phyloP scores from a whole-genome alignment of 1,284 basidiomycete genomes.

The Veloporphyrellus conicus region DNA sequence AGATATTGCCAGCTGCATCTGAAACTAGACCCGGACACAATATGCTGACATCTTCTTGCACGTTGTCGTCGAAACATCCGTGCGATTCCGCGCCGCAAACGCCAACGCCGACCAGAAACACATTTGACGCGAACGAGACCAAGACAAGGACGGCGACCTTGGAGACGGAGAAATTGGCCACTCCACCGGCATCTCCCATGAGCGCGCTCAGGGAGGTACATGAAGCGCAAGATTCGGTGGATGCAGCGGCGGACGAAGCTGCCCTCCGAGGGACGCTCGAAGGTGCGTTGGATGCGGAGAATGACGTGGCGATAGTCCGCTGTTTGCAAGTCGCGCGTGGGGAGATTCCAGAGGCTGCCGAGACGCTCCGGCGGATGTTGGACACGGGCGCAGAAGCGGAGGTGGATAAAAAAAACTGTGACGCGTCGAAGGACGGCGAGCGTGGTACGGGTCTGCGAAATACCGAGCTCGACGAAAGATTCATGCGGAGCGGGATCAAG shows the following conservation, averaged over 20 bases:
- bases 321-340: slow-evolving; percentile 59
- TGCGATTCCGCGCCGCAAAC: slow-evolving; percentile 1
- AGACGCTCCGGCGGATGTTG: slow-evolving; percentile 45
- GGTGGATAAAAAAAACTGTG: not conserved
- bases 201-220: slow-evolving; percentile 37
- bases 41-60: not conserved
- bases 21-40: not conserved
- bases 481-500: slow-evolving; percentile 49
- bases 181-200: slow-evolving; percentile 11
- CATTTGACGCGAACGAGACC: slow-evolving; percentile 8
- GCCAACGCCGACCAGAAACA: slow-evolving; percentile 13
- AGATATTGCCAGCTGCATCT: not conserved
- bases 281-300: slow-evolving; percentile 51
- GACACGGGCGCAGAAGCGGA: not conserved
- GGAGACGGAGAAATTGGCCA: not conserved
- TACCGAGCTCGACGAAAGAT: slow-evolving; percentile 39
- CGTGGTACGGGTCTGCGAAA: not conserved
- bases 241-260: slow-evolving; percentile 50
- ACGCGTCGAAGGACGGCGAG: not conserved
- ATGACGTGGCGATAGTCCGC: slow-evolving; percentile 61
- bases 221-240: slow-evolving; percentile 50
- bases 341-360: slow-evolving; percentile 76
- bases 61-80: not conserved
- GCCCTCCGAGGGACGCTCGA: slow-evolving; percentile 59
- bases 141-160: not conserved